These are phyloP conservation scores for Cadophora luteo-olivacea DNA, from an alignment of 2,329 filamentous ascomycete species.

Conservation along the genomic window DNA sequence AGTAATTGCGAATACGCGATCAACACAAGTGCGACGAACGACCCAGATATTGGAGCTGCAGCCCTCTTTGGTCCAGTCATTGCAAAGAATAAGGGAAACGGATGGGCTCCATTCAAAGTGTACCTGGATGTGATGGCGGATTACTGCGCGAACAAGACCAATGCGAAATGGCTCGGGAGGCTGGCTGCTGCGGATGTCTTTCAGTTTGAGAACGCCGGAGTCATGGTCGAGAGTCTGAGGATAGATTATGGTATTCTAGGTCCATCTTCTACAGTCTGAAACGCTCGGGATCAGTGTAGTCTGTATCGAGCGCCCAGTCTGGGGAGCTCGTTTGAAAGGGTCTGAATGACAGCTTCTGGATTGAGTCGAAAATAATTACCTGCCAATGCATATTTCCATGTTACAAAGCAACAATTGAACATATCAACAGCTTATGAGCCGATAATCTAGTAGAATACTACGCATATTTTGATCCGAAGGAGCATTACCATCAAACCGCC, in stretches of 20 bases:
- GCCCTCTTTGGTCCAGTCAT: slow-evolving; percentile 22
- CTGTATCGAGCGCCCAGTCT: neutral
- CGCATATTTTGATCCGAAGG: neutral
- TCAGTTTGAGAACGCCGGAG: slow-evolving; percentile 36
- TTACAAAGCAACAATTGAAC: neutral
- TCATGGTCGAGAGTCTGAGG: slow-evolving; percentile 36
- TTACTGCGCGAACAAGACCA: slow-evolving; percentile 35
- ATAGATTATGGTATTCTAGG: slow-evolving; percentile 34
- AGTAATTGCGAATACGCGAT: slow-evolving; percentile 33
- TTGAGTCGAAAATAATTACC: neutral
- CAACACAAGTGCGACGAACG: slow-evolving; percentile 24
- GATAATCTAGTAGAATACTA: neutral
- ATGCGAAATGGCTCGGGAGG: slow-evolving; percentile 36
- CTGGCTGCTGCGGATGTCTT: slow-evolving; percentile 39
- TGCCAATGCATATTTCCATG: neutral
- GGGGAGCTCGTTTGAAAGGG: neutral
- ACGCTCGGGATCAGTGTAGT: no score
- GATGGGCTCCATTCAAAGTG: slow-evolving; percentile 34
- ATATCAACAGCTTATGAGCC: neutral
- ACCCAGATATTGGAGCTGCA: slow-evolving; percentile 14
- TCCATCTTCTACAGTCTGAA: slow-evolving; percentile 17
- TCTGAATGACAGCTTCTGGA: neutral
- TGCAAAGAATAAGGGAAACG: slow-evolving; percentile 36
- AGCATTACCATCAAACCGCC: neutral
- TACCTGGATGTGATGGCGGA: slow-evolving; percentile 33